phyloP scores from a whole-genome alignment of 139 green algal genomes.

The Chlamydomonas schloesseri region DNA sequence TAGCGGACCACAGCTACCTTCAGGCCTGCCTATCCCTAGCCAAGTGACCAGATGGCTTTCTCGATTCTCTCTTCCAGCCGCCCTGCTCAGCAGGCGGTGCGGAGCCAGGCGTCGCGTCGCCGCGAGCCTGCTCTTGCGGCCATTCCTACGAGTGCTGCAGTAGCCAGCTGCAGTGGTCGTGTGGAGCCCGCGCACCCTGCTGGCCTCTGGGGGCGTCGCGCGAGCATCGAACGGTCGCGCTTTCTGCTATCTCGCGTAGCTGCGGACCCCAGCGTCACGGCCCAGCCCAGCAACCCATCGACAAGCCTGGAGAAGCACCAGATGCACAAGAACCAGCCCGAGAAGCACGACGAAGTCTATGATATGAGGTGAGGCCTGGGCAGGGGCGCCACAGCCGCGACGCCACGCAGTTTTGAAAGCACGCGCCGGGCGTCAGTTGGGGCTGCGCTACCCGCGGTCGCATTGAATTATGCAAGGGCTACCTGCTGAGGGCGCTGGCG shows the following conservation, averaged over 20 bases:
- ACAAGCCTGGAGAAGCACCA: constrained; percentile 23
- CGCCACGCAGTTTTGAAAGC: background rate
- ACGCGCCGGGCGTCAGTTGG: background rate
- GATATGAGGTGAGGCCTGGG: constrained; percentile 4
- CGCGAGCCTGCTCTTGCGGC: background rate
- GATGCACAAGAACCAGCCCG: constrained; percentile 18
- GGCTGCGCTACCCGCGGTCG: background rate
- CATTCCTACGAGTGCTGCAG: background rate
- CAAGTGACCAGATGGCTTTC: background rate
- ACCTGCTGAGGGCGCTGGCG: too few relatives aligned
- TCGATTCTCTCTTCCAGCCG: background rate
- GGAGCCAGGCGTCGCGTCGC: background rate
- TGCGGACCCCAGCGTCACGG: background rate
- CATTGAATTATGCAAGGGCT: too few relatives aligned
- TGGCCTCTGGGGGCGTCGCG: background rate
- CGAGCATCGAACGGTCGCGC: background rate
- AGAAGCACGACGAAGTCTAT: constrained; percentile 31
- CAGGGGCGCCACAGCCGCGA: background rate
- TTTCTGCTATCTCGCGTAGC: background rate
- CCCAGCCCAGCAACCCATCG: background rate
- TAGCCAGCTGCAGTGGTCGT: constrained; percentile 10
- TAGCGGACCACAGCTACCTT: too few relatives aligned
- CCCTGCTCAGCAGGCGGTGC: background rate
- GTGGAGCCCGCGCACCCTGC: background rate
- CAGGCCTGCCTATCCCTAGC: too few relatives aligned